Evolutionary conservation across 768 basidiomycete species (phyloP).

Genomic region (Cytidiella melzeri): DNA sequence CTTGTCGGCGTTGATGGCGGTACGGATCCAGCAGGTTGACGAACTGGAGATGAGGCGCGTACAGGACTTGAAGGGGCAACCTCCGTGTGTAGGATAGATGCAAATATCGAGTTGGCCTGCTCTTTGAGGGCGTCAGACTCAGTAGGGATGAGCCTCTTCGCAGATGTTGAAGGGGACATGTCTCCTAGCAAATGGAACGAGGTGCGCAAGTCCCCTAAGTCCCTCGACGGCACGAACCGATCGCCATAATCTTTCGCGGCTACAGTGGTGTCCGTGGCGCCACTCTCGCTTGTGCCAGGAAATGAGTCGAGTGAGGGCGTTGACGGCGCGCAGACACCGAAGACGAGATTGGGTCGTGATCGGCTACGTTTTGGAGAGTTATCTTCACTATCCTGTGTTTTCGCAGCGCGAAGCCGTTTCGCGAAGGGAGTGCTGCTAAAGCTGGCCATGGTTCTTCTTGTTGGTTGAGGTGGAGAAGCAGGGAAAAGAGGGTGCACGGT

Average conservation of each 20-base stretch:
- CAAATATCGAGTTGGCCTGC: constrained; percentile 82
- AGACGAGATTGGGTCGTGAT: constrained; percentile 47
- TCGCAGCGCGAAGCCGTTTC: constrained; percentile 71
- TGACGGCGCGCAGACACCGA: constrained; percentile 40
- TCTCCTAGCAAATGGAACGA: constrained; percentile 57
- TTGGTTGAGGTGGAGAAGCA: constrained; percentile 8
- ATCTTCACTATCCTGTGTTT: constrained; percentile 51
- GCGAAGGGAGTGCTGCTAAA: constrained; percentile 84
- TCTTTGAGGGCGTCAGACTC: constrained; percentile 49
- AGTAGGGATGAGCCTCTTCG: constrained; percentile 35
- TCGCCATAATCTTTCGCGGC: constrained; percentile 36
- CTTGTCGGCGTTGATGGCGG: constrained; percentile 39
- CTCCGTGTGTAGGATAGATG: constrained; percentile 68
- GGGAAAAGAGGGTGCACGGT: constrained; percentile 14
- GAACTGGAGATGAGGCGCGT: constrained; percentile 52
- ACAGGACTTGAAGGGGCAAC: constrained; percentile 67
- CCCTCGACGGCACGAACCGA: constrained; percentile 61
- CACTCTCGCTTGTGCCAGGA: constrained; percentile 48
- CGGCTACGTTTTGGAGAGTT: constrained; percentile 45
- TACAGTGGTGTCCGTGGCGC: constrained; percentile 38
- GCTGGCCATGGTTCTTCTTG: constrained; percentile 47
- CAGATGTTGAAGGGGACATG: constrained; percentile 29
- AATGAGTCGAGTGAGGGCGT: constrained; percentile 54
- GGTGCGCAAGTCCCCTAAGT: constrained; percentile 54
- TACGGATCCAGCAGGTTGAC: constrained; percentile 22